Evolutionary conservation across 352 stramenopile genomes (phyloP).

Genomic region (Pythium pyrilobum): DNA sequence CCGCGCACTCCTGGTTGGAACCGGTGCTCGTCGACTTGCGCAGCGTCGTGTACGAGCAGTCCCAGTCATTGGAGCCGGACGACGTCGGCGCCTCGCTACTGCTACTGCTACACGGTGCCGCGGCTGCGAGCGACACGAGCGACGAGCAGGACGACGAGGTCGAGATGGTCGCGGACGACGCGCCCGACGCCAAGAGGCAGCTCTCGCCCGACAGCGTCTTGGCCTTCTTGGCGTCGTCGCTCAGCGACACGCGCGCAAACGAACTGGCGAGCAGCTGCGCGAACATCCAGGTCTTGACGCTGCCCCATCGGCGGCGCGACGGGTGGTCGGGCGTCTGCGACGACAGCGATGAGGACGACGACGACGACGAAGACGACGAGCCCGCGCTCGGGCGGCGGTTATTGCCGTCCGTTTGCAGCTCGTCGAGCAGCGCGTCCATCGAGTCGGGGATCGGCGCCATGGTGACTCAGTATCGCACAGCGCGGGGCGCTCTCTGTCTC

Average conservation of each 20-base stretch:
- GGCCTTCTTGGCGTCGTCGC: conserved; percentile 10
- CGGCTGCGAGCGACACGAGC: neutral
- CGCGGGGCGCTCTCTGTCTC: conserved; percentile 1
- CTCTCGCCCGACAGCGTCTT: conserved; percentile 16
- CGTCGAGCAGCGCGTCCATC: neutral
- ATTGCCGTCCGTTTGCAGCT: neutral
- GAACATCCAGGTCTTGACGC: conserved; percentile 78
- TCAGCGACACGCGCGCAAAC: conserved; percentile 57
- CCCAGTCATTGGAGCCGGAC: conserved; percentile 20
- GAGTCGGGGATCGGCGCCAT: conserved; percentile 17
- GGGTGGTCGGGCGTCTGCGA: neutral
- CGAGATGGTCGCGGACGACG: conserved; percentile 10
- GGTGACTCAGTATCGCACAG: neutral
- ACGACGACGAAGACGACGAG: conserved; percentile 7
- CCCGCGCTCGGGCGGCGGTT: neutral
- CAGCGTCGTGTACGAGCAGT: conserved; percentile 15
- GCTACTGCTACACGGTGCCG: neutral
- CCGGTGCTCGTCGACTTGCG: neutral
- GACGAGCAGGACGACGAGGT: conserved; percentile 20
- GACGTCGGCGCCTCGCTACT: neutral
- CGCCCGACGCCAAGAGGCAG: neutral
- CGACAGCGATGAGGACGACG: neutral
- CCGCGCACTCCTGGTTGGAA: conserved; percentile 11
- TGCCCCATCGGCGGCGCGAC: conserved; percentile 38
- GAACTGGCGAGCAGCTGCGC: conserved; percentile 55